Evolutionary conservation across 2,329 filamentous ascomycete genomes (phyloP), one percentile per base, ranked within the genome.

Genomic region (Zymoseptoria brevis): DNA sequence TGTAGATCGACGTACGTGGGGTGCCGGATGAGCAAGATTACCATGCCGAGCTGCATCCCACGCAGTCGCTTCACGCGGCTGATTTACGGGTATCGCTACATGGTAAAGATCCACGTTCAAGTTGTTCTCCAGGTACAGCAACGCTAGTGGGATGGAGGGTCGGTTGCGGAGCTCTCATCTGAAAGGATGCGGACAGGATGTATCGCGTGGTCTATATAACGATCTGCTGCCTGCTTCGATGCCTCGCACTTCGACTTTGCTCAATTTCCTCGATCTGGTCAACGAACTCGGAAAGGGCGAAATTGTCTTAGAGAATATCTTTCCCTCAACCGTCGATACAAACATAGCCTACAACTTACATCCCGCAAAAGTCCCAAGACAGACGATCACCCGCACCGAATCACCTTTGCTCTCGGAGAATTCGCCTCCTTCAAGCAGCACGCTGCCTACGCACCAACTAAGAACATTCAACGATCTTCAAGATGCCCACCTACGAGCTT

Each of bases 401-500:
- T n/a, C 35, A 45, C 35, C 35, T 16, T 45, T 45, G 16, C 13
- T 7, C 35, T n/a, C 13, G 16, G 13, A 13, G 35, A 45, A 7
- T n/a, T 6, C 16, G 13, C 35, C 11, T 13, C 35, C n/a, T 45
- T n/a, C 35, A 45, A n/a, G 35, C 13, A 45, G 6, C 13, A 45
- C 26, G 26, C 26, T 29, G 26, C 8, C 26, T 29, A 29, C 26
- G 35, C 35, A 45, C 35, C 13, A 45, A 16, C 26, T 29, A 29
- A 6, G 4, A 45, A 45, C 35, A 11, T 16, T 4, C 8, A 30
- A 52, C 8, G 9, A 29, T 11, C 22, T 8, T 11, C 54, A 60
- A n/a, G 41, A 66, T 66, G 64, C 59, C 64, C 4, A 64, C 62
- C 56, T 66, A 66, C 57, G 57, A 64, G 26, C 60, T 66, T 52